Base-by-base conservation (phyloP, 805 yeast species). In the Kazachstania martiniae region DNA sequence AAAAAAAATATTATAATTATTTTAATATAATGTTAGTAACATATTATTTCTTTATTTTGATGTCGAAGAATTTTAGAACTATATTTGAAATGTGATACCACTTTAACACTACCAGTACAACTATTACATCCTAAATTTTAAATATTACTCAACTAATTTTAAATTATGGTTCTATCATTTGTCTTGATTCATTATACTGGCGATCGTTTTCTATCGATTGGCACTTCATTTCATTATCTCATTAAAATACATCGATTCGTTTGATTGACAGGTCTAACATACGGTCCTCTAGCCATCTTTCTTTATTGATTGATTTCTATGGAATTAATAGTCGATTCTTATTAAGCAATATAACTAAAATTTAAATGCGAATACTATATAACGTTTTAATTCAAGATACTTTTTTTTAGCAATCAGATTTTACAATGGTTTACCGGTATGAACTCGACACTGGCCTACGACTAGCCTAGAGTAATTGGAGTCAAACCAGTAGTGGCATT, bases 231-330 rank as follows among this genome's bases (percentile, higher is more conserved):
- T n/a, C n/a, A n/a, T n/a, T n/a, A n/a, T n/a, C n/a, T n/a, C n/a
- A n/a, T n/a, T n/a, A n/a, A n/a, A n/a, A n/a, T n/a, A n/a, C n/a
- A n/a, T n/a, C n/a, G n/a, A n/a, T n/a, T n/a, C n/a, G n/a, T n/a
- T n/a, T n/a, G n/a, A n/a, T n/a, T n/a, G n/a, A n/a, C n/a, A n/a
- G n/a, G n/a, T 9, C 7, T 8, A 23, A 30, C 33, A 30, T 30
- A 30, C 33, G 81, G 82, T 68, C 82, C 82, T 75, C 82, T 74
- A 62, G 72, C 81, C 82, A 75, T 75, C 63, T 68, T 74, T 41
- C 32, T 43, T 43, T 41, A 40, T 14, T 29, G 32, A 29, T 22
- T 29, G 32, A 29, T 29, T 22, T 29, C 27, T 29, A 22, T 29
- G 21, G 30, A n/a, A n/a, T n/a, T 29, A 18, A 21, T 21, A 21